These are phyloP conservation scores for Coprinopsis strossmayeri DNA, from an alignment of 768 basidiomycete genomes.

Conservation along the genomic window DNA sequence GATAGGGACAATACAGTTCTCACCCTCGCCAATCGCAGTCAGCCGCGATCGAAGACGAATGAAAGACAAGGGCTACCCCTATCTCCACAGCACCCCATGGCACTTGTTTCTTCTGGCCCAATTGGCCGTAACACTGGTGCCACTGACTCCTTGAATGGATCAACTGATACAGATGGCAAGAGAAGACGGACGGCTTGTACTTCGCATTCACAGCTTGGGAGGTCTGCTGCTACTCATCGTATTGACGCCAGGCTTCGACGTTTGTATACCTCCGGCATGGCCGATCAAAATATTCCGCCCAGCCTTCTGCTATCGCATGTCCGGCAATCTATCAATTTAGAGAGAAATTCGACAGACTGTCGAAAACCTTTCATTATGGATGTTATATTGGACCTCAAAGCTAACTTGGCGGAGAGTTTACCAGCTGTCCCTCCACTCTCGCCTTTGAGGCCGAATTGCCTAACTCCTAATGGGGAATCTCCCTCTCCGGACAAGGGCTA, in stretches of 20 bases:
- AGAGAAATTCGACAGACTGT: slow-evolving; percentile 21
- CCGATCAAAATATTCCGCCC: slow-evolving; percentile 3
- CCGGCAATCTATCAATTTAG: slow-evolving; percentile 20
- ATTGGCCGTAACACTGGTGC: slow-evolving; percentile 3
- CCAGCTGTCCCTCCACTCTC: slow-evolving; percentile 20
- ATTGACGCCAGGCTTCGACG: slow-evolving; percentile 1
- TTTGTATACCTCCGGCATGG: background rate
- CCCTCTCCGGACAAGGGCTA: background rate
- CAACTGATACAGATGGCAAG: slow-evolving; percentile 5
- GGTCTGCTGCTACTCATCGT: background rate
- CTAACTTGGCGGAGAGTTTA: slow-evolving; percentile 19
- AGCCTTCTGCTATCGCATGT: slow-evolving; percentile 21
- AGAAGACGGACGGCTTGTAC: background rate
- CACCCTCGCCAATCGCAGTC: background rate
- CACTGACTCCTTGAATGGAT: background rate
- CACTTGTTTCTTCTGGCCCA: background rate
- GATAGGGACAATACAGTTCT: too few relatives aligned
- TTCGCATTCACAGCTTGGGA: background rate
- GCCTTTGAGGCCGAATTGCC: slow-evolving; percentile 5
- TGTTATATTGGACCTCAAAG: slow-evolving; percentile 36
- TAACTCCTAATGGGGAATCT: background rate
- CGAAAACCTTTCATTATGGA: slow-evolving; percentile 38
- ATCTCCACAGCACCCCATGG: slow-evolving; percentile 2
- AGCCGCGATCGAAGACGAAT: slow-evolving; percentile 1
- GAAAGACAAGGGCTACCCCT: slow-evolving; percentile 5